Evolutionary conservation across 306 rosid species (phyloP), one percentile per base, ranked within the genome.

Genomic region (Dryas drummondii): DNA sequence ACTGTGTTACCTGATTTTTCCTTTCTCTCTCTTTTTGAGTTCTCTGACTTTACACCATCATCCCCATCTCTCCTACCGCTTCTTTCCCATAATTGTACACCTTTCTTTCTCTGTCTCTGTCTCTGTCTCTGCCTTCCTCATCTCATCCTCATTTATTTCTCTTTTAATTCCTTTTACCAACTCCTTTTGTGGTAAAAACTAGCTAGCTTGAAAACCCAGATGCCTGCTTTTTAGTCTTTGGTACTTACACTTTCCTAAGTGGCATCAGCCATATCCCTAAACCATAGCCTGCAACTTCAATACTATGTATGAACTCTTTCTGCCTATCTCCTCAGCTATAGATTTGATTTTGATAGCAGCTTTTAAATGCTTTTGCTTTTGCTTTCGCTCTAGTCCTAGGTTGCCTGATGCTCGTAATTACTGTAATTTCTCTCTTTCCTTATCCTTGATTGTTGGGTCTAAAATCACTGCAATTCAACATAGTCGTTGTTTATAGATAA

Each of bases 11-110:
- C 67, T 70, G 54, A 46, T 50, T 70, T 44, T 48, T 19, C 37
- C 49, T 4, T 47, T 47, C 75, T 76, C 80, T 76, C 63, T 74
- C 3, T 32, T 0, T 2, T 26, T 5, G 76, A 22, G 54, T 77
- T 37, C 71, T 75, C 81, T 77, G 86, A 82, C 87, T 82, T 86
- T 60, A 17, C 83, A 67, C 83, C 76, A 75, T 81, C 84, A 75
- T 76, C 74, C 64, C 74, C 82, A 45, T 70, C 69, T 49, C 77
- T 37, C 63, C 70, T 11, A 11, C 76, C 63, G 37, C 83, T 61
- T 77, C 79, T 71, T 79, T 57, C 59, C 83, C 89, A 76, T 76
- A 76, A 78, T 17, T 40, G 53, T 60, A 27, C 59, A 41, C 27
- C 78, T 62, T 47, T 72, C 66, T 56, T 54, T 74, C 47, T 66